Evolutionary conservation across 352 stramenopile species (phyloP), one percentile per base, ranked within the genome.

Genomic region (Globisporangium megalacanthum): DNA sequence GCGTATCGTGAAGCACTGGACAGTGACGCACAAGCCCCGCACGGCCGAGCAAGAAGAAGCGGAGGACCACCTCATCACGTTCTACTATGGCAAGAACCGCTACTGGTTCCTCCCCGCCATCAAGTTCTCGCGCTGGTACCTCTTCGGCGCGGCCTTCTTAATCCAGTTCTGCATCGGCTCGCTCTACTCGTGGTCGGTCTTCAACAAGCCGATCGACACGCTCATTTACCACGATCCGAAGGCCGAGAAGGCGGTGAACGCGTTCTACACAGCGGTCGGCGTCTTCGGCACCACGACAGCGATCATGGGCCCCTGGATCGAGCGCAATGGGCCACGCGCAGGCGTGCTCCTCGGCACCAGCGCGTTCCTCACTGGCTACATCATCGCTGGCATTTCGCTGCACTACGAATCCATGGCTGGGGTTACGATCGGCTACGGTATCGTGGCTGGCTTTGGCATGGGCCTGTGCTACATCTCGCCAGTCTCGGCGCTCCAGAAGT

Each of bases 391-490:
- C 45, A 82, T 89, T 46, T 78, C 67, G 3, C 51, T 91, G 41
- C 64, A 78, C 53, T 68, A 57, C 47, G 64, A 83, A 54, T 62
- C 66, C 0, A 85, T 89, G 11, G 62, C 60, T 7, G 58, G 73
- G 10, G 63, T 88, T 3, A 87, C 84, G 71, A 57, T 91, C 41
- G 79, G 80, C 35, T 91, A 91, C 61, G 80, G 80, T 10, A 22
- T 91, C 19, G 73, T 87, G 41, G 66, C 55, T n/a, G 80, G 75
- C 54, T 84, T 86, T 13, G 80, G 80, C 45, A 77, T 76, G 33
- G 80, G 80, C 9, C 50, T 91, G 20, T 86, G 77, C 74, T 89
- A 89, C 67, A 86, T 91, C 54, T 88, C 78, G 4, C 80, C 80
- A 3, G 80, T 91, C 10, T 86, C 74, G n/a, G 69, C 78, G 15